Base-by-base conservation (phyloP, 1,284 basidiomycete species). In the Ganoderma lucidum region DNA sequence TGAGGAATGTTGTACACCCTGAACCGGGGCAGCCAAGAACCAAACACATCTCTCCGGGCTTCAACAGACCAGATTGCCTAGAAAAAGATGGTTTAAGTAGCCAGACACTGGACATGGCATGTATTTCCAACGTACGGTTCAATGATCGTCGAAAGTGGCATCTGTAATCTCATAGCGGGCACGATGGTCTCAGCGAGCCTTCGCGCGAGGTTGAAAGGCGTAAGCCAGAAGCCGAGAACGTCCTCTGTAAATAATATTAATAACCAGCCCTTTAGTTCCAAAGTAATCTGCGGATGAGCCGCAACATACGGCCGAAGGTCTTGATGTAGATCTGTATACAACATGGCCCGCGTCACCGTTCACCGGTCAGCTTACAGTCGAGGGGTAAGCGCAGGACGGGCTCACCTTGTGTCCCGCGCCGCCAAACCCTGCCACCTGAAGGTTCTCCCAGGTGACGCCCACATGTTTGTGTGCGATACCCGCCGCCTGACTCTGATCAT, bases 401-500 rank as follows among this genome's bases (percentile, higher is more conserved):
- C 81, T 53, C 64, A 87, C 91, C 82, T 92, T 92, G 76, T 81
- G 84, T 76, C 85, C 83, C 28, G 79, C 80, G 55, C 90, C 91
- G 35, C 93, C 94, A 1, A 86, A 78, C 37, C 91, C 93, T 23
- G 90, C 83, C 60, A 96, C 95, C 67, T 91, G 85, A 0, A 95
- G 80, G 72, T 91, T 84, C 64, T 93, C 86, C 91, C 93, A 96
- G 32, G 89, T 88, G 39, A 95, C 93, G 45, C 94, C 94, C 45
- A 96, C 92, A 72, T 91, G 89, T 83, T 97, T 97, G 80, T 91
- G 90, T 75, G 90, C 89, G 75, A 96, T 92, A 5, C 93, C 94
- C 6, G 92, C 90, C 37, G 83, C 79, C 70, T 94, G 89, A 67
- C 87, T 84, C 6, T 87, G 87, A 70, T 91, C 87, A 73, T 91